Conservation (phyloP, 2,329 filamentous ascomycete species). For the Sporothrix variecibatus region DNA sequence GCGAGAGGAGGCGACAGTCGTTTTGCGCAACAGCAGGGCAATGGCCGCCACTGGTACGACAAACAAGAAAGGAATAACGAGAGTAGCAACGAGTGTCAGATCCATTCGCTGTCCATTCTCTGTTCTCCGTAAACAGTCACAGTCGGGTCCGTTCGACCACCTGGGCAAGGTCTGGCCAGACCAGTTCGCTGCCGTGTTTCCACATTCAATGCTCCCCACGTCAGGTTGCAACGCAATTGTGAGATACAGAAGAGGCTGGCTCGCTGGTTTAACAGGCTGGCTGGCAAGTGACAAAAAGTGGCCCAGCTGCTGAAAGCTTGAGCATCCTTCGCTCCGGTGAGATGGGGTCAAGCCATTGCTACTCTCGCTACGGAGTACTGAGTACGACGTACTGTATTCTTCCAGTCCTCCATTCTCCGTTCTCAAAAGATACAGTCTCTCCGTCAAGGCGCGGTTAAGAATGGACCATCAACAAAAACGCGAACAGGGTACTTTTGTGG, state of each 20-base stretch:
- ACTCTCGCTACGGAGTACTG: not conserved
- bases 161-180: not conserved
- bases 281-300: not conserved
- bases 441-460: not conserved
- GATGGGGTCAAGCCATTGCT: not conserved
- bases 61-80: not conserved
- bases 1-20: not conserved
- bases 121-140: not conserved
- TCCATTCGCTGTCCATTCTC: not conserved
- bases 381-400: too few species aligned
- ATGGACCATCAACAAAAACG: not conserved
- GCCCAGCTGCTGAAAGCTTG: not conserved
- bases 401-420: not conserved
- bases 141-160: not conserved
- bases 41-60: not conserved
- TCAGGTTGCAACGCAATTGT: not conserved
- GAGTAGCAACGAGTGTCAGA: not conserved
- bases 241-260: not conserved
- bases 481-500: not conserved
- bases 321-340: not conserved
- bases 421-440: not conserved
- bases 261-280: not conserved
- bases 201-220: not conserved
- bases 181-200: conserved; percentile 11
- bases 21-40: conserved; percentile 4